Evolutionary conservation across 1,284 basidiomycete species (phyloP), one percentile per base, ranked within the genome.

Genomic region (Hortiboletus rubellus): DNA sequence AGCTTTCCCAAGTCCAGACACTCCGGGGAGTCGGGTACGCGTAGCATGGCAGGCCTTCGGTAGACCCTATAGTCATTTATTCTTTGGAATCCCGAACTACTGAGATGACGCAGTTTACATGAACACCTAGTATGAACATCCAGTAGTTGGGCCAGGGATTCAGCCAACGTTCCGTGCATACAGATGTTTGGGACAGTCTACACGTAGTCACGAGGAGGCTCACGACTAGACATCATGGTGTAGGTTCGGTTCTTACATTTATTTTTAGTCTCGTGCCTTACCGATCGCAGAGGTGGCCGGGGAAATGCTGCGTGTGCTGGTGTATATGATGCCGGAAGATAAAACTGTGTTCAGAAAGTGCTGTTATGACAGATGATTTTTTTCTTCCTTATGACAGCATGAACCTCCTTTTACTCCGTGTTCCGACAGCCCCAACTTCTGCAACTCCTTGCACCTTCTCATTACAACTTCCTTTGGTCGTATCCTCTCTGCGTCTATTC

Each of bases 381-480:
- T 7, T 27, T 5, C n/a, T 45, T 45, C 17, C 22, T 42, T 47
- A 45, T n/a, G n/a, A 59, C 82, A 64, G 64, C 73, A 50, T 77
- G 82, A 17, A 24, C 49, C 46, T 31, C 62, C 61, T 72, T 37
- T 69, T 65, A 14, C 42, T 34, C 37, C 48, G 10, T 27, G 67
- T 76, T 76, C 1, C 70, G 76, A 60, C 42, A 9, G 36, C 46
- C 18, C 51, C 5, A 22, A 36, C 75, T 51, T 51, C 38, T 46
- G 50, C 38, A 63, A 67, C 9, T 27, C 37, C 0, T 70, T 80
- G 5, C 82, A 89, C 60, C 66, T 98, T 11, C 80, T 98, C 8
- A 65, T 98, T 5, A 96, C 94, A 0, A 94, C 94, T 10, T 97
- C 95, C 1, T 98, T 98, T 66, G 96, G 96, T 1, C 88, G 93